Evolutionary conservation across 495 filamentous ascomycete species (phyloP), one percentile per base, ranked within the genome.

Genomic region (Tuber microsphaerosporum): DNA sequence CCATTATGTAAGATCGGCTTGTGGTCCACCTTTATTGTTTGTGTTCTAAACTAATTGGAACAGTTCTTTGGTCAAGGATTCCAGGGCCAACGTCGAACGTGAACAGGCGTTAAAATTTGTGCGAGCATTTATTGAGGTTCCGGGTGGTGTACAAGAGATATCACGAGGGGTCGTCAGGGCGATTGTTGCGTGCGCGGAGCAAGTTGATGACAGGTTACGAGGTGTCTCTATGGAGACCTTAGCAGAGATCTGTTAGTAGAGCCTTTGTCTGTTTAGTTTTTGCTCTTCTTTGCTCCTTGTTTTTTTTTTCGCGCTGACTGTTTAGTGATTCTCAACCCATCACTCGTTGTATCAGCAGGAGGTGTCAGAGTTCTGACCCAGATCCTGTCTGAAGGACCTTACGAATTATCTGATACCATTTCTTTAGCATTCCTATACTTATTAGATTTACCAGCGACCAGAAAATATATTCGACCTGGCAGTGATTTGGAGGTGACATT

Each of bases 31-130:
- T 39, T 43, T 10, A 61, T 39, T 14, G 26, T 51, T 73, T 42
- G 31, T 42, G 17, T 16, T 22, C 56, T 51, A 26, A 42, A 72
- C 56, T 71, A 61, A 82, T 77, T 42, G 71, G 43, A n/a, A 34
- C 70, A 89, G 89, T 75, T 97, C 95, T 12, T 87, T 99, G 41
- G 92, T 94, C 76, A 97, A 97, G 82, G 94, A 97, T 82, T 91
- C 92, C 82, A 97, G 97, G 82, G 91, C 94, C 17, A 95, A 93
- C 82, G 93, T 99, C 69, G 95, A 99, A 85, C 90, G 95, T 70
- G 95, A 99, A 83, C 95, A 99, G 84, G 95, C 95, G 0, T 84
- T 99, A 77, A 99, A 99, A 83, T 97, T 99, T 84, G 92, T 97
- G 39, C 89, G 95, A 74, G 93, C 94, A 10, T 99, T 99, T 83